Base-by-base conservation (phyloP, 1,284 basidiomycete genomes). In the Erythrobasidium hasegawianum region DNA sequence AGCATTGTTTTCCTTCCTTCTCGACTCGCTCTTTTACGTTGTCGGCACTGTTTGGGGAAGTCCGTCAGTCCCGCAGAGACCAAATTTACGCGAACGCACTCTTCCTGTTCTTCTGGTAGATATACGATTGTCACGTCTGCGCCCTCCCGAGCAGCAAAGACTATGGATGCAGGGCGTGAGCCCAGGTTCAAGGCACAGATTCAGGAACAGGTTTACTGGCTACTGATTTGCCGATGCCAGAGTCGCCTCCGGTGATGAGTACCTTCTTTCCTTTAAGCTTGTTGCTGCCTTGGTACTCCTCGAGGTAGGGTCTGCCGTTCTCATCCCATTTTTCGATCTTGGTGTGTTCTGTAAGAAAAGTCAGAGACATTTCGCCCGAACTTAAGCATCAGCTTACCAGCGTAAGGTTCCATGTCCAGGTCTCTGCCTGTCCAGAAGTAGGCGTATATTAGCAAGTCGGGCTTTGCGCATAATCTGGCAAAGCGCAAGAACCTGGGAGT, bases 61-160 rank as follows among this genome's bases (percentile, higher is more conserved):
- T 20, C 10, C 10, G n/a, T 53, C 2, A 18, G 47, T 0, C 18
- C 53, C 39, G 55, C 8, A 38, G 10, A 22, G 18, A 38, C 18
- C 24, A 61, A 57, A 22, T 33, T 11, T 1, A 52, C 22, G n/a
- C 22, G 13, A 1, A 73, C 78, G 38, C 76, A 81, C 75, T 87
- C 86, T 66, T 81, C 77, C 70, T 83, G 78, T 76, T 87, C 86
- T 70, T 83, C 79, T 4, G 83, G 81, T 1, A 87, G 79, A 75
- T 86, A 82, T 18, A 81, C 80, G 68, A 87, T 83, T 0, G 84
- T 84, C n/a, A 87, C 80, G 57, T 84, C 83, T 14, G 82, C 81
- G 1, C 86, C 86, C 73, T 87, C 85, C 14, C 85, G 79, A 1
- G 85, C 84, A 70, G 85, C 85, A 75, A 84, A 80, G 66, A 84